phyloP scores from a whole-genome alignment of 768 basidiomycete genomes.

The Boletus fagicola region DNA sequence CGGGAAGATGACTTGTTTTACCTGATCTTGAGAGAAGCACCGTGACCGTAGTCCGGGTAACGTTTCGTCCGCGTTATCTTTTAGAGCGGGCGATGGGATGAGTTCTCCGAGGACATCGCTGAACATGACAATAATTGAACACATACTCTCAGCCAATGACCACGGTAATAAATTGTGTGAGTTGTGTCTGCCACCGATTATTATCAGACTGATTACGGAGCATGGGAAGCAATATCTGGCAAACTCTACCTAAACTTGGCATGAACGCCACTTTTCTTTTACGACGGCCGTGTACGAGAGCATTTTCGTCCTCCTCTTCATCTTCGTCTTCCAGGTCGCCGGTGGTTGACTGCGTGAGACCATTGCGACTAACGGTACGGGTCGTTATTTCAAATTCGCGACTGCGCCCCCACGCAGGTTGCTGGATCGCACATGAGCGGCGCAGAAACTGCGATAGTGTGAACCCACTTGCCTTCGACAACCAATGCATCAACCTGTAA shows the following conservation, averaged over 20 bases:
- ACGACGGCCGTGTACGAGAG: conserved; percentile 62
- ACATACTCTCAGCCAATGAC: conserved; percentile 81
- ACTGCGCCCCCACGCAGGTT: conserved; percentile 88
- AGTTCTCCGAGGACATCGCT: conserved; percentile 19
- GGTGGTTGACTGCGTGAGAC: conserved; percentile 62
- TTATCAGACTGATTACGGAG: conserved; percentile 13
- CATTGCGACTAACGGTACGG: conserved; percentile 62
- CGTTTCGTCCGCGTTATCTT: conserved; percentile 82
- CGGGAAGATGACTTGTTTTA: conserved; percentile 26
- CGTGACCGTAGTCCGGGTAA: conserved; percentile 72
- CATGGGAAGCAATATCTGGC: conserved; percentile 12
- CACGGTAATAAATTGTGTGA: conserved; percentile 86
- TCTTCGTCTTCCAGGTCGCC: conserved; percentile 84
- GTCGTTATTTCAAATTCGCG: conserved; percentile 90
- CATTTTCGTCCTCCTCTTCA: conserved; percentile 55
- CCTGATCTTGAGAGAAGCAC: conserved; percentile 79
- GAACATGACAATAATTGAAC: conserved; percentile 4
- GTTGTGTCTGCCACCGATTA: conserved; percentile 59
- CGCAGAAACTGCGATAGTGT: conserved; percentile 1
- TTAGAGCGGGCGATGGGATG: conserved; percentile 16
- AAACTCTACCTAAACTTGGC: conserved; percentile 70
- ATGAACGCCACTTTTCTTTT: conserved; percentile 83
- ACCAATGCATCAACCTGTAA: conserved; percentile 83
- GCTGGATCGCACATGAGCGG: conserved; percentile 44
- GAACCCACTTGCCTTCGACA: conserved; percentile 58